phyloP scores from a whole-genome alignment of 768 basidiomycete genomes.

The Cubamyces lactineus region DNA sequence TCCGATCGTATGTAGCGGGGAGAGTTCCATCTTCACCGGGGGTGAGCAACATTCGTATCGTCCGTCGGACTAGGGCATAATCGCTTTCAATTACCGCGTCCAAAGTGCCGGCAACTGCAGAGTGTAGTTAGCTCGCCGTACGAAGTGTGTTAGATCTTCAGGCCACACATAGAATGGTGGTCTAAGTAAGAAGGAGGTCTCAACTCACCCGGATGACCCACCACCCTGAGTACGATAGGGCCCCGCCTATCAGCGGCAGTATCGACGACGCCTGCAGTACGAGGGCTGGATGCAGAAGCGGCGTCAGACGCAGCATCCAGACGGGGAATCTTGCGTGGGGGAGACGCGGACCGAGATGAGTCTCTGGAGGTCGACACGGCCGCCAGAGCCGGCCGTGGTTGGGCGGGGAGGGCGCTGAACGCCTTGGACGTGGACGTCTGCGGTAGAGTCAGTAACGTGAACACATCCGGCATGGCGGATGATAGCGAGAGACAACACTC shows the following conservation, averaged over 20 bases:
- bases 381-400: slow-evolving; percentile 1
- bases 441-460: slow-evolving; percentile 30
- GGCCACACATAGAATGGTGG: not conserved
- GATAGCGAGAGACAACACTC: not conserved
- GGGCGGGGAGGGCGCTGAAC: slow-evolving; percentile 26
- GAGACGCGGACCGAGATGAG: slow-evolving; percentile 51
- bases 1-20: slow-evolving; percentile 54
- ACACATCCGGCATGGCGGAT: slow-evolving; percentile 29
- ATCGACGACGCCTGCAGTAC: slow-evolving; percentile 28
- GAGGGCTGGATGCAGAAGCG: slow-evolving; percentile 61
- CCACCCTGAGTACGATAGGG: slow-evolving; percentile 51
- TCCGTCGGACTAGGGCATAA: slow-evolving; percentile 42
- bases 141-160: too few relatives aligned
- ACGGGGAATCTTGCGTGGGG: slow-evolving; percentile 70
- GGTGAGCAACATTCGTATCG: slow-evolving; percentile 42
- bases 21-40: slow-evolving; percentile 39
- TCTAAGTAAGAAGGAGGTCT: too few relatives aligned
- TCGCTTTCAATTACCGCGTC: slow-evolving; percentile 27
- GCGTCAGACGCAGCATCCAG: slow-evolving; percentile 69
- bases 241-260: slow-evolving; percentile 30
- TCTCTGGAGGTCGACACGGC: slow-evolving; percentile 29
- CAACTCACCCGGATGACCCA: slow-evolving; percentile 44
- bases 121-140: not conserved
- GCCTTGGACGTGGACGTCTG: slow-evolving; percentile 29
- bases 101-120: slow-evolving; percentile 23